Percentiles rank a stretch among this genome's conserved stretches.
These are phyloP conservation scores for Cyclostephanos tholiformis DNA, from an alignment of 108 stramenopile species.

Conservation along the genomic window DNA sequence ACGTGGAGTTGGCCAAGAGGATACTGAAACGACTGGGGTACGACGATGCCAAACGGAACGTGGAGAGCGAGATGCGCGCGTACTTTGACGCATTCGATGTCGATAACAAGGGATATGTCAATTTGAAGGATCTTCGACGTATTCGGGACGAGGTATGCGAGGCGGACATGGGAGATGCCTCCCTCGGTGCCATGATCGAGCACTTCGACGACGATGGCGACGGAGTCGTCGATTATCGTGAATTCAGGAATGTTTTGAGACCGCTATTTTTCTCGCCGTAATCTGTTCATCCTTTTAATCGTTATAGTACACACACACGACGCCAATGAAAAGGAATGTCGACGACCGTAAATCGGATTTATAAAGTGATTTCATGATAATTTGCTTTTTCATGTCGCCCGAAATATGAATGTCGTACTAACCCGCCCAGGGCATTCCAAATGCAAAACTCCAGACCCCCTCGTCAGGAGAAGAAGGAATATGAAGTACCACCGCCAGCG, in stretches of 20 bases:
- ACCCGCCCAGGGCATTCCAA: too few relatives aligned
- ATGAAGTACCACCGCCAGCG: neutral
- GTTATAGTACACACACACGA: neutral
- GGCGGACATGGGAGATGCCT: conserved; percentile 18
- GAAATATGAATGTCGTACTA: neutral
- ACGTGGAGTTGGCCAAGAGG: conserved; percentile 18
- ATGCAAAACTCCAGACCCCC: neutral
- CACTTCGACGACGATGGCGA: conserved; percentile 29
- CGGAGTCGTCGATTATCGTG: conserved; percentile 32
- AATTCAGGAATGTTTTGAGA: conserved; percentile 23
- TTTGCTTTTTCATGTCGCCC: neutral
- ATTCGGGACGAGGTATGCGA: conserved; percentile 18
- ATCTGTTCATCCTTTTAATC: neutral
- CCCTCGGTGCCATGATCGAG: conserved; percentile 32
- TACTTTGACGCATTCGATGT: conserved; percentile 41
- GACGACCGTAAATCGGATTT: too few relatives aligned
- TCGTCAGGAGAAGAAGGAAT: conserved; percentile 2
- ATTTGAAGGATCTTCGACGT: conserved; percentile 28
- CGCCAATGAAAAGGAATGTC: neutral
- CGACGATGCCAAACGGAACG: conserved; percentile 22
- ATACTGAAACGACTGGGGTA: conserved; percentile 26
- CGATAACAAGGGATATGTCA: conserved; percentile 33
- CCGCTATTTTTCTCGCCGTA: conserved; percentile 14
- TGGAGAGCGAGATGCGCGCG: conserved; percentile 22
- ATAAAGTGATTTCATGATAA: too few relatives aligned